These are phyloP conservation scores for Neonothopanus nambi DNA, from an alignment of 1,284 basidiomycete genomes.

Conservation along the genomic window DNA sequence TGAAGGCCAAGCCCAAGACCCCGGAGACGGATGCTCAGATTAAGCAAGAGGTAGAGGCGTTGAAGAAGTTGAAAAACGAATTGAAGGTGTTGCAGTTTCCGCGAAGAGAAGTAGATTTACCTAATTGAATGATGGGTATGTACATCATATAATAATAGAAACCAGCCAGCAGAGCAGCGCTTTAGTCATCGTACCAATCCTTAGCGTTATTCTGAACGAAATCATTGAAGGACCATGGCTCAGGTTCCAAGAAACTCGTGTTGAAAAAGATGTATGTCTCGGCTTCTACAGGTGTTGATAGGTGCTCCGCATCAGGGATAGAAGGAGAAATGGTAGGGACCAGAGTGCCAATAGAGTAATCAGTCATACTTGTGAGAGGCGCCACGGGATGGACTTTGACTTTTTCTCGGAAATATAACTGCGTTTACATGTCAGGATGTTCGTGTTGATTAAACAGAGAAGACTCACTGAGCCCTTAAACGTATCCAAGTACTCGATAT, in stretches of 20 bases:
- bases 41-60: slow-evolving; percentile 49
- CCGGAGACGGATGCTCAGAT: slow-evolving; percentile 70
- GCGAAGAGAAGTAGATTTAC: background rate
- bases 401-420: slow-evolving; percentile 37
- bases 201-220: slow-evolving; percentile 70
- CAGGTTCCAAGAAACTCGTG: slow-evolving; percentile 43
- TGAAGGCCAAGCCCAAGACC: slow-evolving; percentile 72
- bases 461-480: slow-evolving; percentile 78
- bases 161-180: too few species aligned
- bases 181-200: slow-evolving; percentile 74
- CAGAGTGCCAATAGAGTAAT: slow-evolving; percentile 28
- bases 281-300: slow-evolving; percentile 41
- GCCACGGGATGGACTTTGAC: slow-evolving; percentile 59
- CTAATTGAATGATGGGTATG: too few species aligned
- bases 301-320: slow-evolving; percentile 36
- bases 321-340: slow-evolving; percentile 42
- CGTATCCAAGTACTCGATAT: slow-evolving; percentile 63
- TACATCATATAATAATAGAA: too few species aligned
- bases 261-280: slow-evolving; percentile 75
- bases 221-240: slow-evolving; percentile 76
- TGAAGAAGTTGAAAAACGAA: slow-evolving; percentile 53
- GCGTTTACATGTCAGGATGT: slow-evolving; percentile 5
- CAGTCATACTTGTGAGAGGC: slow-evolving; percentile 39
- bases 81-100: slow-evolving; percentile 30
- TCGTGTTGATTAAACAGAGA: background rate